Percentiles rank a stretch among this genome's conserved stretches.
Conservation (phyloP, 1,284 basidiomycete genomes). For the Ganoderma resinaceum region DNA sequence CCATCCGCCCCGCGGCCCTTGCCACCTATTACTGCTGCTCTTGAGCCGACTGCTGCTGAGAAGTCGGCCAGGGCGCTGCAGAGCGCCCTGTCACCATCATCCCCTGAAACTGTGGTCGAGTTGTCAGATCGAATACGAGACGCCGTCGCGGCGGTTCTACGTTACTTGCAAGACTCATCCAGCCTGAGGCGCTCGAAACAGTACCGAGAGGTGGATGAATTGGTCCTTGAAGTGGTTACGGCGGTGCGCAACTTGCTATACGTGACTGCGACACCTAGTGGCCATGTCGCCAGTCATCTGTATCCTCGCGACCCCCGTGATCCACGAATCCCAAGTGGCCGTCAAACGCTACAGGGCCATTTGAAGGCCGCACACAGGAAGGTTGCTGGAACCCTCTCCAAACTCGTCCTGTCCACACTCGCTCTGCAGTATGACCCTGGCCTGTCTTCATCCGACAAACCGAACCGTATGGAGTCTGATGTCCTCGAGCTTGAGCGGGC, state of each 20-base stretch:
- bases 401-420: conserved; percentile 77
- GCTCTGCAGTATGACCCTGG: conserved; percentile 80
- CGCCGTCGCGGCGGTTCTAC: conserved; percentile 68
- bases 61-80: conserved; percentile 71
- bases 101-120: conserved; percentile 64
- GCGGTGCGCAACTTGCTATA: conserved; percentile 80
- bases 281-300: conserved; percentile 64
- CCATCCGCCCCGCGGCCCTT: conserved; percentile 21
- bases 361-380: conserved; percentile 79
- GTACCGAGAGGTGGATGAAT: conserved; percentile 62
- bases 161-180: conserved; percentile 57
- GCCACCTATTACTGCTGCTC: conserved; percentile 14
- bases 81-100: conserved; percentile 62
- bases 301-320: conserved; percentile 60
- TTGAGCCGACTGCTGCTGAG: conserved; percentile 69
- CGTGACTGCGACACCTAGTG: conserved; percentile 67
- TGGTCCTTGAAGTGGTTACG: conserved; percentile 71
- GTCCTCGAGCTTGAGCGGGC: conserved; percentile 81
- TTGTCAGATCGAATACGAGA: conserved; percentile 63
- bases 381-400: conserved; percentile 80
- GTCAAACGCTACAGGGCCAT: conserved; percentile 57
- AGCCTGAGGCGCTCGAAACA: conserved; percentile 53
- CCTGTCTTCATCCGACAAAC: conserved; percentile 59
- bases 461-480: conserved; percentile 76
- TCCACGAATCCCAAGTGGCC: conserved; percentile 47